Base-by-base conservation (phyloP, 1,284 basidiomycete genomes). In the Pyrrhoderma lamaoense region DNA sequence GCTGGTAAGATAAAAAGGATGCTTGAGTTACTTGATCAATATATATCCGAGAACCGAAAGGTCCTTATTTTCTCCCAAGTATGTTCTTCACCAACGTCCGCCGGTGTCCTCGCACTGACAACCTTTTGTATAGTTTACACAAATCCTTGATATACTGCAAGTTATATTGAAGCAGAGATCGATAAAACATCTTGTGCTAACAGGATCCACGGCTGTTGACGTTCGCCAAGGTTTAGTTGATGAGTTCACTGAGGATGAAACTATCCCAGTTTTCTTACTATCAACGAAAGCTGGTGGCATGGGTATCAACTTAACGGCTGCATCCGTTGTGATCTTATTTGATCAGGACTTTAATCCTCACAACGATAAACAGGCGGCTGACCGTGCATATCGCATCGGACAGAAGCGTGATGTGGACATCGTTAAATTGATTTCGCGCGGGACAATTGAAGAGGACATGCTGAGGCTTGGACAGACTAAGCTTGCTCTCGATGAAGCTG, bases 301-400 rank as follows among this genome's bases (percentile, higher is more conserved):
- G 87, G 82, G 93, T 46, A 90, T 95, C 66, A 95, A 94, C 64
- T 67, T 95, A 57, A 93, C 89, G 1, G 91, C 93, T 1, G 93
- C 93, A 1, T 92, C 87, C 38, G 91, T 93, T 27, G 93, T 96
- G 25, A 87, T 95, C 65, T 89, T 93, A 75, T 98, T 95, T 65
- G 96, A 99, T 65, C 94, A 97, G 65, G 96, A 99, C 66, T 97
- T 95, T 67, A 98, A 96, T 66, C 89, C 85, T 7, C 85, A 86
- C 64, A 89, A 88, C 61, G 95, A 98, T 70, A 82, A 88, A 56
- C 95, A 99, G 70, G 96, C 96, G 0, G 93, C 95, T 51, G 96
- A 99, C 66, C 84, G 96, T 35, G 93, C 93, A 23, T 99, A 98
- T 65, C 87, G 96, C n/a, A 97, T 99, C 59, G 95, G 93, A 14